These are phyloP conservation scores for Ophidiomyces ophidiicola DNA, from an alignment of 2,329 filamentous ascomycete genomes.

Conservation along the genomic window DNA sequence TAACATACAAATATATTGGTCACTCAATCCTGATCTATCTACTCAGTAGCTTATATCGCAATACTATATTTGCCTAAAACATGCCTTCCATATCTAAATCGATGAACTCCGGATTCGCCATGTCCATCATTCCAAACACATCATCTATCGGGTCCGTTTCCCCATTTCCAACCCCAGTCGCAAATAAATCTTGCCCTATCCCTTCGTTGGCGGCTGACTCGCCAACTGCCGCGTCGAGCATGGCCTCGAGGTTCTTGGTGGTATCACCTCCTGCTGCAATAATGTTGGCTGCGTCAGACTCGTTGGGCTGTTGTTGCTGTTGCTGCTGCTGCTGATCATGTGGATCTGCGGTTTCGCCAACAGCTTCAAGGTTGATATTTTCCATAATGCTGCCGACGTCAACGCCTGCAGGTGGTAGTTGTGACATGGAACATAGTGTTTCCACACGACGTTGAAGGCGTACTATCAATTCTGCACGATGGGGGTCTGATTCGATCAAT, in stretches of 20 bases:
- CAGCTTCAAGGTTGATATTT: conserved; percentile 29
- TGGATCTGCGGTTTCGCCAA: conserved; percentile 8
- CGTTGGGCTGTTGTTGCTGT: background rate
- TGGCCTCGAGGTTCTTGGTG: conserved; percentile 28
- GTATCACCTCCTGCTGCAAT: conserved; percentile 17
- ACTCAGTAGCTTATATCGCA: too few relatives aligned
- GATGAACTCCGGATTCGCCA: conserved; percentile 34
- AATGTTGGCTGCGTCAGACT: background rate
- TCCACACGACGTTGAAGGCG: conserved; percentile 36
- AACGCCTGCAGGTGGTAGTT: conserved; percentile 20
- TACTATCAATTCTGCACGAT: conserved; percentile 35
- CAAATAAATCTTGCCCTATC: conserved; percentile 21
- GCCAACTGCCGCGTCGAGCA: conserved; percentile 30
- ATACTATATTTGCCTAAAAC: too few relatives aligned
- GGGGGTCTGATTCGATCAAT: conserved; percentile 33
- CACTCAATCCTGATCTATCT: too few relatives aligned
- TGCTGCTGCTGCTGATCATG: conserved; percentile 9
- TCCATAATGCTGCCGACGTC: conserved; percentile 33
- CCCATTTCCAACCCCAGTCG: conserved; percentile 17
- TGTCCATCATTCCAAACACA: conserved; percentile 33
- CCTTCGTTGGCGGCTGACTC: conserved; percentile 22
- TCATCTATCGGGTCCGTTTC: conserved; percentile 28
- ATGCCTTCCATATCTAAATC: conserved; percentile 37
- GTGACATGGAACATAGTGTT: conserved; percentile 27
- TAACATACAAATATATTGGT: too few relatives aligned